phyloP scores from a whole-genome alignment of 768 basidiomycete genomes.

The Paxillus ammoniavirescens region DNA sequence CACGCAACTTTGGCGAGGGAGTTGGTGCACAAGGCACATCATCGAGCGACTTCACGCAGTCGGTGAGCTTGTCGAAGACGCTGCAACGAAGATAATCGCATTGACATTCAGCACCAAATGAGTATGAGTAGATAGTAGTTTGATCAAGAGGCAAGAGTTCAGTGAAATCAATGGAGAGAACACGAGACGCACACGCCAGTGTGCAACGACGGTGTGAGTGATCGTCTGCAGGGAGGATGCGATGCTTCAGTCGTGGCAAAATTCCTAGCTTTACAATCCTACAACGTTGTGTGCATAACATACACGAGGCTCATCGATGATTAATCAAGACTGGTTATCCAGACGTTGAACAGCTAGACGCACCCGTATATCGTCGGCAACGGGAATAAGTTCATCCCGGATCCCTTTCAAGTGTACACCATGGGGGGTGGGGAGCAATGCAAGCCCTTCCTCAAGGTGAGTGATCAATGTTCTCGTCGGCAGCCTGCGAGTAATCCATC shows the following conservation, averaged over 20 bases:
- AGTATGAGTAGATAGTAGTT: background rate
- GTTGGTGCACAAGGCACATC: background rate
- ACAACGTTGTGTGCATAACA: background rate
- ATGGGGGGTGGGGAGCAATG: too few species aligned
- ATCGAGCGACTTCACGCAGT: background rate
- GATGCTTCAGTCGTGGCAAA: background rate
- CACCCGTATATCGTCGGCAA: constrained; percentile 1
- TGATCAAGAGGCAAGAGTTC: background rate
- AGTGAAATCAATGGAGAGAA: background rate
- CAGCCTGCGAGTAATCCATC: too few species aligned
- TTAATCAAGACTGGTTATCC: background rate
- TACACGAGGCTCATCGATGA: background rate
- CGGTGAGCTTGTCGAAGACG: background rate
- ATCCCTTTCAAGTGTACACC: too few species aligned
- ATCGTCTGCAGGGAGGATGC: too few species aligned
- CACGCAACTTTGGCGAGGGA: background rate
- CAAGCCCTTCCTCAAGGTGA: too few species aligned
- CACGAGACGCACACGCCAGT: background rate
- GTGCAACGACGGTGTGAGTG: too few species aligned
- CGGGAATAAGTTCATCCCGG: background rate
- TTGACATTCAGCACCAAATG: background rate
- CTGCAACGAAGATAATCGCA: background rate
- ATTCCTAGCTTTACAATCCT: background rate
- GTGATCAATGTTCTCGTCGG: too few species aligned
- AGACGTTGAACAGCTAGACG: background rate